Evolutionary conservation across 768 basidiomycete species (phyloP), one percentile per base, ranked within the genome.

Genomic region (Boletellus ananas): DNA sequence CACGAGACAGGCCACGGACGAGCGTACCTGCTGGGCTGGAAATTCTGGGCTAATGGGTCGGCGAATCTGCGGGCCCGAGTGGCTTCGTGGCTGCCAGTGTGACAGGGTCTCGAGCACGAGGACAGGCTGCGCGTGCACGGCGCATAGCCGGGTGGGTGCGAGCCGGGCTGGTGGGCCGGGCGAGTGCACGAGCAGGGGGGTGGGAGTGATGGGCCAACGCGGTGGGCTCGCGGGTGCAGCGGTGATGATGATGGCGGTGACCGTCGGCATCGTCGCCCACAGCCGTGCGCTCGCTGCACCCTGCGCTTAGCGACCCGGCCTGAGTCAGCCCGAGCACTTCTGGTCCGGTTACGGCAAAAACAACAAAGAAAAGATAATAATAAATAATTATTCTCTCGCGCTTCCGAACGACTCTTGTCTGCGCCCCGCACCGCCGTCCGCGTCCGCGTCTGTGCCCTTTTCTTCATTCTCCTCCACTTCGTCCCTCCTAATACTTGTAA

Each of bases 331-430:
- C 14, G 39, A 31, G 17, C 4, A 13, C 42, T 43, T 43, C 23
- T 25, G 8, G 40, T 25, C 23, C 1, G 5, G 35, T 62, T 56
- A 53, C 51, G 61, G 51, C 58, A 59, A 49, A 34, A 52, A 58
- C 47, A 45, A 29, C 35, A 13, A 9, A n/a, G 29, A 48, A 20
- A 46, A 45, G 41, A 51, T 43, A 46, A 57, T 39, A 58, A 58
- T 64, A 67, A 69, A 60, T 63, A 65, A 61, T 49, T 47, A 4
- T 40, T 45, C 65, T 69, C 45, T 60, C 65, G 69, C 67, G 66
- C 56, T 58, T 34, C 63, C 57, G 54, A 65, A 65, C 63, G 41
- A 52, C 50, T 49, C 58, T 53, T 25, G 36, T 56, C 51, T 51
- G 27, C 53, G 35, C 54, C 46, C 42, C 51, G 55, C 62, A 64